phyloP scores from a whole-genome alignment of 164 flowering plant genomes.

The Litsea cubeba region DNA sequence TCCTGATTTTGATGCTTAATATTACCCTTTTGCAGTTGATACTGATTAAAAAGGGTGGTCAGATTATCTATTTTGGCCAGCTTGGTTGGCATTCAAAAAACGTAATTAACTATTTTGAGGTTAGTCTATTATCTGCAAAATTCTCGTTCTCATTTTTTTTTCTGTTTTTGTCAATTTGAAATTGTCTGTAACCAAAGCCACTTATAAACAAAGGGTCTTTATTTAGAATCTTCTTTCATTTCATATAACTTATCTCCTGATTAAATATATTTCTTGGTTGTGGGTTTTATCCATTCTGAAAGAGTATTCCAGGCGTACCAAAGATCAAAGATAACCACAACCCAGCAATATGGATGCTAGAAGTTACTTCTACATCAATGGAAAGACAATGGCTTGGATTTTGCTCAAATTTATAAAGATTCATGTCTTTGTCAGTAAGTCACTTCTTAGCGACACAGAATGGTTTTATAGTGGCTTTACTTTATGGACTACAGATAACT shows the following conservation, averaged over 20 bases:
- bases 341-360: slow-evolving; percentile 14
- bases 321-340: slow-evolving; percentile 10
- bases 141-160: background rate
- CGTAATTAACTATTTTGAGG: slow-evolving; percentile 67
- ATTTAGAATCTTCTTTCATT: background rate
- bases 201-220: background rate
- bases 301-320: slow-evolving; percentile 5
- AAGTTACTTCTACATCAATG: slow-evolving; percentile 7
- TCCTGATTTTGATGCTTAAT: background rate
- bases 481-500: background rate
- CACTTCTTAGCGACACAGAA: background rate
- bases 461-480: background rate
- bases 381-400: slow-evolving; percentile 6
- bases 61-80: slow-evolving; percentile 49
- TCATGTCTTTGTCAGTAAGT: slow-evolving; percentile 9
- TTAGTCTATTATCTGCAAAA: slow-evolving; percentile 13
- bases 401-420: slow-evolving; percentile 10
- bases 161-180: too few species aligned
- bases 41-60: slow-evolving; percentile 54
- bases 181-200: background rate
- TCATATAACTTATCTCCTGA: too few species aligned
- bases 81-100: slow-evolving; percentile 46
- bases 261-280: too few species aligned
- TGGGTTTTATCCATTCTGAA: background rate
- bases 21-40: slow-evolving; percentile 33